phyloP scores from a whole-genome alignment of 768 basidiomycete genomes.

The Crassisporium funariophilum region DNA sequence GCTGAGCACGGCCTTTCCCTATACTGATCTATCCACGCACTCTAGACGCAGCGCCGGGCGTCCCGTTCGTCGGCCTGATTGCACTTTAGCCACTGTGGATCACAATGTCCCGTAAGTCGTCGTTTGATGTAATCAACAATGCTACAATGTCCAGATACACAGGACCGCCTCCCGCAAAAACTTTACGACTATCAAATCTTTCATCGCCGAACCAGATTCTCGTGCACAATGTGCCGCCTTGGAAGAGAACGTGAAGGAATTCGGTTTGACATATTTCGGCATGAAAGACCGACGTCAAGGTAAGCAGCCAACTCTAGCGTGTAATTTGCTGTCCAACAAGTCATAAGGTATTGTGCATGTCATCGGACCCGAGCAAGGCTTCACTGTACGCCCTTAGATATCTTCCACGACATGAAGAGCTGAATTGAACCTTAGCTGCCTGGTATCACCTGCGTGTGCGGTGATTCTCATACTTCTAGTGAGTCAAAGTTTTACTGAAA shows the following conservation, averaged over 20 bases:
- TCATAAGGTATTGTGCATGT: conserved; percentile 89
- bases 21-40: conserved; percentile 14
- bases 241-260: conserved; percentile 89
- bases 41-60: conserved; percentile 71
- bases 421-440: conserved; percentile 50
- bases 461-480: conserved; percentile 94
- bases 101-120: conserved; percentile 80
- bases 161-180: conserved; percentile 77
- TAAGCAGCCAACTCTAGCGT: too few relatives aligned
- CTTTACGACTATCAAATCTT: conserved; percentile 68
- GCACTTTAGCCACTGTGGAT: conserved; percentile 87
- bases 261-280: conserved; percentile 90
- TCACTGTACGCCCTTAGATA: conserved; percentile 55
- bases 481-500: conserved; percentile 27
- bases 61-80: conserved; percentile 81
- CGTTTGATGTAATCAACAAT: conserved; percentile 2
- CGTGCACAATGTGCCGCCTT: conserved; percentile 81
- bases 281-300: conserved; percentile 89
- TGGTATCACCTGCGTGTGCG: conserved; percentile 84
- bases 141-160: conserved; percentile 3
- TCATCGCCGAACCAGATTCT: conserved; percentile 85
- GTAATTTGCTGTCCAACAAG: too few relatives aligned
- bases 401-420: background rate
- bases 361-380: conserved; percentile 93
- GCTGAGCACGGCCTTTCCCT: background rate